A percentile compares a stretch with the other conserved stretches of the same genome.
Evolutionary conservation across 148 eudicot species (phyloP).

Genomic region (Selenicereus undatus): DNA sequence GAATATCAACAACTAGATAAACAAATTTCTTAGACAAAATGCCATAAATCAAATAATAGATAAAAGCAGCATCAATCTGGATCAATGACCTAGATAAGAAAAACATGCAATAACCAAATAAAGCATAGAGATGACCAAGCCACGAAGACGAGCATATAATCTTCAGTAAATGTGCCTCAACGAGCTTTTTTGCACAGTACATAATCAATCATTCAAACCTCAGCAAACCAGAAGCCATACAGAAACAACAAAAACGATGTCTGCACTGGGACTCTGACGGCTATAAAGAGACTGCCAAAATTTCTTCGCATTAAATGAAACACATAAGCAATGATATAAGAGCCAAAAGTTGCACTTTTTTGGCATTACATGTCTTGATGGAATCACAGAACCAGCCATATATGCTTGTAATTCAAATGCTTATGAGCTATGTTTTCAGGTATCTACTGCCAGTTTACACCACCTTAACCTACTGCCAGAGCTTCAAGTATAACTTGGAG

Average conservation of each 20-base stretch:
- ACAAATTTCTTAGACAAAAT: not conserved
- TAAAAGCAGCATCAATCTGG: not conserved
- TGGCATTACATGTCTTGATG: too few species aligned
- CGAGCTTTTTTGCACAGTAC: not conserved
- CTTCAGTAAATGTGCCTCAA: not conserved
- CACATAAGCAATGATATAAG: too few species aligned
- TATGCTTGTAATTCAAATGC: not conserved
- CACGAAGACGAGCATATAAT: not conserved
- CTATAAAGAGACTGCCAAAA: not conserved
- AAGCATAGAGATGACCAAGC: not conserved
- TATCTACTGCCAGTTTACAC: not conserved
- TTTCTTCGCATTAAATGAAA: not conserved
- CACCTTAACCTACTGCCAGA: not conserved
- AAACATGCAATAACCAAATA: not conserved
- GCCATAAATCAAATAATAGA: not conserved
- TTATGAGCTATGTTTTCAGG: not conserved
- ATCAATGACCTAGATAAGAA: not conserved
- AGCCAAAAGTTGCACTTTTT: not conserved
- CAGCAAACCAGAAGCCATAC: not conserved
- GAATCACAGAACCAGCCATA: too few species aligned
- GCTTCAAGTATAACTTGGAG: not conserved
- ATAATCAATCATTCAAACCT: not conserved
- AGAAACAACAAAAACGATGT: not conserved
- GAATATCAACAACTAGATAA: not conserved
- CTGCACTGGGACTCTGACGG: too few species aligned